Evolutionary conservation across 1,139 yeast genomes (phyloP).

Genomic region (Suhomyces wounanorum): DNA sequence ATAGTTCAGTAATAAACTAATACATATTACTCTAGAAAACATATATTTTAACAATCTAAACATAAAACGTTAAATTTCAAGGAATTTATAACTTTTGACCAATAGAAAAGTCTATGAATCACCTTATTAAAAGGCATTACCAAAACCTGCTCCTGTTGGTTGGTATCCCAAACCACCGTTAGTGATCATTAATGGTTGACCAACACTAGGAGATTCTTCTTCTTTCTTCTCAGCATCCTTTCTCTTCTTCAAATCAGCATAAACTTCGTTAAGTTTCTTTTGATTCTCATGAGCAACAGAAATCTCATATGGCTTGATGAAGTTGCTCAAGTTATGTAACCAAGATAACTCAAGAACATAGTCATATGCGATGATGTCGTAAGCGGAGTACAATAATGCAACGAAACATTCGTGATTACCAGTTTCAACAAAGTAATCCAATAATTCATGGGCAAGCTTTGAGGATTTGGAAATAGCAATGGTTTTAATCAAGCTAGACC

Average conservation of each 20-base stretch:
- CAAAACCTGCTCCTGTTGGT: slow-evolving; percentile 69
- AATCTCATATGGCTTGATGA: slow-evolving; percentile 89
- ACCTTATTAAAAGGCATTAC: slow-evolving; percentile 46
- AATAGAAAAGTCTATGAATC: background rate
- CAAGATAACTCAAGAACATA: slow-evolving; percentile 87
- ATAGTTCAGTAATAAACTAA: too few species aligned
- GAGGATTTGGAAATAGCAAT: slow-evolving; percentile 80
- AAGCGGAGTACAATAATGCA: slow-evolving; percentile 85
- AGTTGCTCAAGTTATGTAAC: slow-evolving; percentile 77
- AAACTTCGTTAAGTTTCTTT: slow-evolving; percentile 62
- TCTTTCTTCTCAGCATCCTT: slow-evolving; percentile 58
- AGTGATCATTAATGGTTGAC: slow-evolving; percentile 67
- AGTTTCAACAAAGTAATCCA: slow-evolving; percentile 92
- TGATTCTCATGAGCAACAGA: slow-evolving; percentile 79
- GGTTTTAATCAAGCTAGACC: slow-evolving; percentile 93
- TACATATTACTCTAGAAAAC: background rate
- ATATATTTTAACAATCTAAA: slow-evolving; percentile 11
- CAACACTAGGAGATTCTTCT: slow-evolving; percentile 46
- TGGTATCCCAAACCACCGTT: slow-evolving; percentile 64
- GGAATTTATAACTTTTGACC: slow-evolving; percentile 7
- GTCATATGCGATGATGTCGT: slow-evolving; percentile 77
- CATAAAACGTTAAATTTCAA: slow-evolving; percentile 11
- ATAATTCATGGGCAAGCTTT: slow-evolving; percentile 84
- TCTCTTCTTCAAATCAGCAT: slow-evolving; percentile 70
- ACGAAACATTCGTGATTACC: slow-evolving; percentile 96